phyloP scores from a whole-genome alignment of 2,329 filamentous ascomycete species.

The Aaosphaeria pasadenensis region DNA sequence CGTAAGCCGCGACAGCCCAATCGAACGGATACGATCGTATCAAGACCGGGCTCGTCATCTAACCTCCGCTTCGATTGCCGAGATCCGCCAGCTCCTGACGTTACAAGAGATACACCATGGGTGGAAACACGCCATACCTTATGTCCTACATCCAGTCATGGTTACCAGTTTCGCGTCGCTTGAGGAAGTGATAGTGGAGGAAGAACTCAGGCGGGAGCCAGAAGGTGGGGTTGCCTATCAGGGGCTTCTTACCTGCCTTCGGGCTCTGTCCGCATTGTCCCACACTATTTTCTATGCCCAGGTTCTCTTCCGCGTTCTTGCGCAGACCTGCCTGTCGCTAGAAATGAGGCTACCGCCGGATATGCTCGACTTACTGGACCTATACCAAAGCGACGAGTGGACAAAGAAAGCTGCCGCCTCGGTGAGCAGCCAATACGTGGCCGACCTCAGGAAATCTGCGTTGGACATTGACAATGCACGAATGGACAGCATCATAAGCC shows the following conservation, averaged over 20 bases:
- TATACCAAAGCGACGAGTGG: slow-evolving; percentile 28
- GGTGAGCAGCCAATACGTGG: slow-evolving; percentile 29
- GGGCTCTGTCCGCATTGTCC: slow-evolving; percentile 18
- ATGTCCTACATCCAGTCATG: slow-evolving; percentile 24
- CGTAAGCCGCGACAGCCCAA: slow-evolving; percentile 6
- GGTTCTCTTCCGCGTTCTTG: slow-evolving; percentile 22
- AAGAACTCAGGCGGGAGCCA: slow-evolving; percentile 1
- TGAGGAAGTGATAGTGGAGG: slow-evolving; percentile 18
- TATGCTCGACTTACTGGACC: slow-evolving; percentile 14
- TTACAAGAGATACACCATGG: slow-evolving; percentile 24
- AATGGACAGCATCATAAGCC: slow-evolving; percentile 27
- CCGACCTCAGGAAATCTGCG: slow-evolving; percentile 16
- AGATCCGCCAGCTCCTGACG: slow-evolving; percentile 19
- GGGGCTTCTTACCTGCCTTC: slow-evolving; percentile 25
- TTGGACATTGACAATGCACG: slow-evolving; percentile 13
- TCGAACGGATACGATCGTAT: slow-evolving; percentile 11
- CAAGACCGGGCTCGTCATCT: background rate
- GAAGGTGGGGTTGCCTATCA: slow-evolving; percentile 18
- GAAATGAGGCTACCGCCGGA: slow-evolving; percentile 19
- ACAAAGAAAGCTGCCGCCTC: slow-evolving; percentile 21
- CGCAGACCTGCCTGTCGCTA: slow-evolving; percentile 21
- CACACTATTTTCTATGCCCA: slow-evolving; percentile 28
- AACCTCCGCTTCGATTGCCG: slow-evolving; percentile 11
- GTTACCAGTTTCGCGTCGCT: slow-evolving; percentile 22
- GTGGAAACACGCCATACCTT: slow-evolving; percentile 20